Conservation (phyloP, 306 rosid species). For the Sindora glabra region DNA sequence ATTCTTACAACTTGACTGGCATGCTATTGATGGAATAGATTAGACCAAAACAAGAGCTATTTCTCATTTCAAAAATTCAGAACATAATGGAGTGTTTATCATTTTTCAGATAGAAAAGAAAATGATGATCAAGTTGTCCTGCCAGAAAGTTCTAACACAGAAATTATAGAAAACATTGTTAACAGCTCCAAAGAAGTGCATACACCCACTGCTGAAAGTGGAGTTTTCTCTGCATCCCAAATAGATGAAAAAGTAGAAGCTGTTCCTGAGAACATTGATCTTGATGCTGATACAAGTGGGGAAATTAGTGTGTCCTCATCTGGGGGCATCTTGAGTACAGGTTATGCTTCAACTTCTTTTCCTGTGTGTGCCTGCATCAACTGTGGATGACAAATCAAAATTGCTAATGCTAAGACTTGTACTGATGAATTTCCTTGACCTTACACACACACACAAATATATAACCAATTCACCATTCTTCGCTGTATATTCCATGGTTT, state of each 20-base stretch:
- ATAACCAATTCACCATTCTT: too few species aligned
- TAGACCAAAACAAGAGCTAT: too few species aligned
- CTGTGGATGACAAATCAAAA: slow-evolving; percentile 5
- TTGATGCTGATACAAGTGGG: slow-evolving; percentile 24
- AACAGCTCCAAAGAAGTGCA: too few species aligned
- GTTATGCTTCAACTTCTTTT: slow-evolving; percentile 23
- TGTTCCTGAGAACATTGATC: slow-evolving; percentile 22
- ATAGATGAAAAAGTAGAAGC: slow-evolving; percentile 28
- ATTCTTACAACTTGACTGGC: too few species aligned
- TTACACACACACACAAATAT: not conserved
- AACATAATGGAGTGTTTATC: slow-evolving; percentile 2
- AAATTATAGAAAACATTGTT: slow-evolving; percentile 14
- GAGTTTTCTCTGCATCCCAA: slow-evolving; percentile 26
- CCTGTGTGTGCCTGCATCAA: slow-evolving; percentile 6
- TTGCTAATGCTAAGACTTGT: not conserved
- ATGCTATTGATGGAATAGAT: not conserved
- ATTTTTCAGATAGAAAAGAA: slow-evolving; percentile 9
- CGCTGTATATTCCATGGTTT: not conserved
- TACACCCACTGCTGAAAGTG: slow-evolving; percentile 15
- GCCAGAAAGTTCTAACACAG: slow-evolving; percentile 11
- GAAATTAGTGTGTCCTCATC: slow-evolving; percentile 22
- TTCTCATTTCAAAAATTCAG: not conserved
- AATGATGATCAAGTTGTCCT: slow-evolving; percentile 6
- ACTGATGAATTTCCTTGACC: not conserved
- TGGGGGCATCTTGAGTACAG: slow-evolving; percentile 31